phyloP scores from a whole-genome alignment of 306 rosid genomes.

The Vicia faba region DNA sequence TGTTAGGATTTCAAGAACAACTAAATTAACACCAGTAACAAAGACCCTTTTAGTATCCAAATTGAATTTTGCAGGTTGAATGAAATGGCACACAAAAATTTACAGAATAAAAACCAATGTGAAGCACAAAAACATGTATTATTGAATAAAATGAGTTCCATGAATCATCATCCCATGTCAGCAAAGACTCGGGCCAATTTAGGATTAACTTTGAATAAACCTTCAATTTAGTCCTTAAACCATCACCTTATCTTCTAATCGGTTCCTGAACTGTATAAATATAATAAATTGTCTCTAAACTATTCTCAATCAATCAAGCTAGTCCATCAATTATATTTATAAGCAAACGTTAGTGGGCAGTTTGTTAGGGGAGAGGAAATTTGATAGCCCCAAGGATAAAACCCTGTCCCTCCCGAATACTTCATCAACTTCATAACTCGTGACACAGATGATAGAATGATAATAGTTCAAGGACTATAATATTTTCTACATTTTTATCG shows the following conservation, averaged over 20 bases:
- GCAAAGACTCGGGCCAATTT: background rate
- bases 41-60: background rate
- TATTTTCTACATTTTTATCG: background rate
- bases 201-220: background rate
- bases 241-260: background rate
- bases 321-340: background rate
- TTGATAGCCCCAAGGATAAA: too few relatives aligned
- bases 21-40: constrained; percentile 19
- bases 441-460: too few relatives aligned
- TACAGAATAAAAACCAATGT: background rate
- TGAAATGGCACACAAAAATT: background rate
- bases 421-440: too few relatives aligned
- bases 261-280: background rate
- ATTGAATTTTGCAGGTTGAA: background rate
- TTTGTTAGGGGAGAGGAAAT: too few relatives aligned
- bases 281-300: background rate
- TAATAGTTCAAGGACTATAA: too few relatives aligned
- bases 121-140: background rate
- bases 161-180: background rate
- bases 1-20: constrained; percentile 40
- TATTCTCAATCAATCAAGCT: background rate
- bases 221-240: background rate
- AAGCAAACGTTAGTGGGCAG: too few relatives aligned
- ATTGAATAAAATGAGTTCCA: background rate
- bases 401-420: too few relatives aligned